phyloP scores from a whole-genome alignment of 2,329 filamentous ascomycete genomes.

The Bimuria novae-zelandiae region DNA sequence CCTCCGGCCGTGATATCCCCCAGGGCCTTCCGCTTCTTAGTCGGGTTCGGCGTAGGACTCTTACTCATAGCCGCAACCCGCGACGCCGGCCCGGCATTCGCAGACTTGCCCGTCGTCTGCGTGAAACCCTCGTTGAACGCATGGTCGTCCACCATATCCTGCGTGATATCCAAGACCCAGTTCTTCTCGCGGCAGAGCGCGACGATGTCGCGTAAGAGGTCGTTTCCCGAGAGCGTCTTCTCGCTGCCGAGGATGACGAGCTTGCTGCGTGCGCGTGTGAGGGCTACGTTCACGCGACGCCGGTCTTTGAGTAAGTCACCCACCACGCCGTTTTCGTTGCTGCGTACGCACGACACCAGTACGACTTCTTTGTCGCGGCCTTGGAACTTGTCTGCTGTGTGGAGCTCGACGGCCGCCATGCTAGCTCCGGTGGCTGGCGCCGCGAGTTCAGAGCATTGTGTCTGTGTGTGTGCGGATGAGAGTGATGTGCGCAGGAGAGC shows the following conservation, averaged over 20 bases:
- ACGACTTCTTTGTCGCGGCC: conserved; percentile 94
- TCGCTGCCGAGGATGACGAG: conserved; percentile 84
- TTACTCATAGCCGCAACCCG: background rate
- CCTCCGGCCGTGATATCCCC: conserved; percentile 26
- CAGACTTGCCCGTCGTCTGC: conserved; percentile 24
- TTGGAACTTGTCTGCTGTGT: conserved; percentile 96
- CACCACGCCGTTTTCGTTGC: conserved; percentile 80
- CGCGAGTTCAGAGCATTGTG: conserved; percentile 50
- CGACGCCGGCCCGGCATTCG: background rate
- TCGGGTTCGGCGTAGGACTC: conserved; percentile 32
- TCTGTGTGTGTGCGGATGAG: conserved; percentile 54
- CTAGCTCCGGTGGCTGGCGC: conserved; percentile 19
- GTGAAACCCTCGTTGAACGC: conserved; percentile 64
- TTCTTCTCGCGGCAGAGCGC: conserved; percentile 72
- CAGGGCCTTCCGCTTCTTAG: conserved; percentile 37
- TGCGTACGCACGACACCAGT: conserved; percentile 83
- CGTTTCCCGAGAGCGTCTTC: conserved; percentile 70
- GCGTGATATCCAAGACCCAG: conserved; percentile 80
- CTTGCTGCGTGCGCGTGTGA: conserved; percentile 92
- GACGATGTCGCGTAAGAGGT: conserved; percentile 78
- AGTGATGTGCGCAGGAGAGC: conserved; percentile 78
- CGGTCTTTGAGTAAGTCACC: conserved; percentile 91
- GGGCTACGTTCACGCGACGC: conserved; percentile 92
- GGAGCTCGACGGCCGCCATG: conserved; percentile 74
- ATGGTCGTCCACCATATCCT: conserved; percentile 68